phyloP scores from a whole-genome alignment of 2,329 filamentous ascomycete species.

The Alternaria alternata region DNA sequence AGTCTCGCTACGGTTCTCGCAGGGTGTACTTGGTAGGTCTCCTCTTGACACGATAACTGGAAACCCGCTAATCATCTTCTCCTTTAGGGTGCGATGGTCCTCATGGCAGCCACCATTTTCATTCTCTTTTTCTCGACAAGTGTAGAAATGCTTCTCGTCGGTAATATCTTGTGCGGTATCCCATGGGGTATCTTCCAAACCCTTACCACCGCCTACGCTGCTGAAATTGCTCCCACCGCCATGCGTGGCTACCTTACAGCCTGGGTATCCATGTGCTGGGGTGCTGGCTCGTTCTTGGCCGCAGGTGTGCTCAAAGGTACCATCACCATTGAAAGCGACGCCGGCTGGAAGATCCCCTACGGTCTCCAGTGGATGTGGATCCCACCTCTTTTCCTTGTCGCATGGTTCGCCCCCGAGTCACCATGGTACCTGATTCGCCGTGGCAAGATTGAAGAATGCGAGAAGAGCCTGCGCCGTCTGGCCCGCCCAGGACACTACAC shows the following conservation, averaged over 20 bases:
- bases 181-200: constrained; percentile 50
- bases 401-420: constrained; percentile 35
- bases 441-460: constrained; percentile 64
- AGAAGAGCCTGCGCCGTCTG: constrained; percentile 64
- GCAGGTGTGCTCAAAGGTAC: constrained; percentile 73
- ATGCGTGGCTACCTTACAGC: constrained; percentile 61
- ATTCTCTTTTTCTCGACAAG: constrained; percentile 55
- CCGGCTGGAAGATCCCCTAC: constrained; percentile 64
- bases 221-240: constrained; percentile 55
- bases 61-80: constrained; percentile 7
- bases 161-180: constrained; percentile 61
- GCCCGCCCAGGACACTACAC: constrained; percentile 68
- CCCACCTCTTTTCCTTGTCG: constrained; percentile 45
- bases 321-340: constrained; percentile 67
- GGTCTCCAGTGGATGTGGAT: constrained; percentile 73
- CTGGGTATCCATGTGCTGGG: constrained; percentile 78
- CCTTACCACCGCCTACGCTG: constrained; percentile 68
- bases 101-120: constrained; percentile 44
- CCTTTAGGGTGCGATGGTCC: constrained; percentile 15
- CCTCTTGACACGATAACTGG: constrained; percentile 29
- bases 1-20: constrained; percentile 52
- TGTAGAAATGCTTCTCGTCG: constrained; percentile 52
- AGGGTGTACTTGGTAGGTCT: constrained; percentile 51
- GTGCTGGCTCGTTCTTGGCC: constrained; percentile 72
- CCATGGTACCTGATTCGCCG: constrained; percentile 76